Conservation (phyloP, 1,284 basidiomycete genomes). For the Boletus sp. region DNA sequence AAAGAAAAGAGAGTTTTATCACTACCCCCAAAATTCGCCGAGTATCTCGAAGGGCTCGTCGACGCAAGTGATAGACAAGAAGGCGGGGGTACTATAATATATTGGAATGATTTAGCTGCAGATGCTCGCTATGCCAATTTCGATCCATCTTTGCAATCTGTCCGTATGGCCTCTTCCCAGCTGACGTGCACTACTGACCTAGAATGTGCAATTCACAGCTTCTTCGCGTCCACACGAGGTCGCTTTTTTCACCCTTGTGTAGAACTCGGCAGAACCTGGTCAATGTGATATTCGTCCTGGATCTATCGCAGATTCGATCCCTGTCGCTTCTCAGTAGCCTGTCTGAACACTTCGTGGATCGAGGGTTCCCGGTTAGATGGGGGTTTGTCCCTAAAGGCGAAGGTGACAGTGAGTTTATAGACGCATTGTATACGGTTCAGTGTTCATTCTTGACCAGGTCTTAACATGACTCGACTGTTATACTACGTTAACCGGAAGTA, state of each 20-base stretch:
- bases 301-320: constrained; percentile 62
- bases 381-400: constrained; percentile 76
- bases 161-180: constrained; percentile 1
- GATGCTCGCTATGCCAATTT: constrained; percentile 66
- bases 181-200: constrained; percentile 1
- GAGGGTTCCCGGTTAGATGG: constrained; percentile 74
- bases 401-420: constrained; percentile 46
- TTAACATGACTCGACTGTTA: constrained; percentile 69
- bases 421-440: not conserved
- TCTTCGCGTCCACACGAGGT: constrained; percentile 70
- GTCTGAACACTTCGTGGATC: constrained; percentile 64
- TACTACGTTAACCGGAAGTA: constrained; percentile 63
- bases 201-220: constrained; percentile 42
- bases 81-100: constrained; percentile 70
- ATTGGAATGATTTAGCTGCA: constrained; percentile 89
- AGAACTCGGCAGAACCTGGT: constrained; percentile 63
- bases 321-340: constrained; percentile 62
- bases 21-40: constrained; percentile 32
- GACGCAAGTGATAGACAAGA: constrained; percentile 87
- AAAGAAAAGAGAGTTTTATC: constrained; percentile 17
- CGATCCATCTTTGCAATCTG: constrained; percentile 33
- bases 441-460: constrained; percentile 39
- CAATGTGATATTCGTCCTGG: constrained; percentile 77
- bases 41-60: constrained; percentile 70
- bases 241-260: constrained; percentile 73